A percentile compares a stretch with the other conserved stretches of the same genome.
These are phyloP conservation scores for Gossypium aridum DNA, from an alignment of 441 rosid species.

Conservation along the genomic window DNA sequence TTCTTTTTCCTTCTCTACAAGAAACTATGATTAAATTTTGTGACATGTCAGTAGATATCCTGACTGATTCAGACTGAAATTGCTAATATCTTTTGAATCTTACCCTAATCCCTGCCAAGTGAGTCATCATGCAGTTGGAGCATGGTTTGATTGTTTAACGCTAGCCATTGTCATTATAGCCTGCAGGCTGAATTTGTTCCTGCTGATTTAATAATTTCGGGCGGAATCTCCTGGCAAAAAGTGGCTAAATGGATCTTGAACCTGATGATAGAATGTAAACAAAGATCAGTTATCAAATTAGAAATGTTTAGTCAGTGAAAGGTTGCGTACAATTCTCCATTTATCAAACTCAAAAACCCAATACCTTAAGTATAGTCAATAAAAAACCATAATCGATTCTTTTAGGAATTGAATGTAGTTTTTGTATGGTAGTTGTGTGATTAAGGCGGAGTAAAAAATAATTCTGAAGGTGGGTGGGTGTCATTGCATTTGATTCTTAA, in stretches of 20 bases:
- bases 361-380: neutral
- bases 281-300: neutral
- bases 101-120: neutral
- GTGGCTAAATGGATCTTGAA: neutral
- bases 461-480: neutral
- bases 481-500: neutral
- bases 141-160: neutral
- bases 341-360: neutral
- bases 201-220: neutral
- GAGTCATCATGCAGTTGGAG: neutral
- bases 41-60: neutral
- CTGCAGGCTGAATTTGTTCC: neutral
- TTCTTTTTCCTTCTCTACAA: neutral
- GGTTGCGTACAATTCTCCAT: neutral
- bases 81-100: neutral
- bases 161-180: neutral
- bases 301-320: neutral
- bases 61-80: neutral
- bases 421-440: neutral
- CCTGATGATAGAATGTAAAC: neutral
- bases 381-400: neutral
- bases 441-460: neutral
- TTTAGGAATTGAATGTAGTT: neutral
- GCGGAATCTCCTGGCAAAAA: conserved; percentile 17
- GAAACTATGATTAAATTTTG: neutral